phyloP scores from a whole-genome alignment of 352 stramenopile species.

The Globisporangium orthogonon region DNA sequence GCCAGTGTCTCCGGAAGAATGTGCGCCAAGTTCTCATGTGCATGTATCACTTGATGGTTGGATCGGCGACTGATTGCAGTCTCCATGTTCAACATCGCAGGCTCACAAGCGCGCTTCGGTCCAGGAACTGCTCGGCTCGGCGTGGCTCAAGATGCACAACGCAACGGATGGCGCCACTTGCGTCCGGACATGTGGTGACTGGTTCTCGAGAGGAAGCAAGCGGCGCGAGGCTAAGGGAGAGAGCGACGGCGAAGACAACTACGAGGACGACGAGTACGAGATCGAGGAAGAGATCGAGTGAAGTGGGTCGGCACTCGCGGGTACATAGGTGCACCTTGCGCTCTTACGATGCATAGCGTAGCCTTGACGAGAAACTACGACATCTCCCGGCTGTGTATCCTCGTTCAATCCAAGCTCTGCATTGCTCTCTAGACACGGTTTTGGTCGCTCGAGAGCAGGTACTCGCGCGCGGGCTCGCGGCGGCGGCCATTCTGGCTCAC shows the following conservation, averaged over 20 bases:
- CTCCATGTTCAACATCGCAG: constrained; percentile 12
- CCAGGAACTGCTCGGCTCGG: constrained; percentile 37
- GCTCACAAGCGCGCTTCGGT: constrained; percentile 50
- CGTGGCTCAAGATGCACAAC: constrained; percentile 52
- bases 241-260: constrained; percentile 9
- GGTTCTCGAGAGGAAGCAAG: constrained; percentile 16
- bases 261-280: constrained; percentile 46
- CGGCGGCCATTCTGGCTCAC: constrained; percentile 3
- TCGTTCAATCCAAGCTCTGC: background rate
- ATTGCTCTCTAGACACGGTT: constrained; percentile 1
- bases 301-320: constrained; percentile 2
- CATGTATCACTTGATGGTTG: too few relatives aligned
- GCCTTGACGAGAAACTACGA: too few relatives aligned
- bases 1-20: constrained; percentile 57
- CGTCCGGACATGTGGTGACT: constrained; percentile 22
- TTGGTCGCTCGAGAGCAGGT: constrained; percentile 32
- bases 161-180: constrained; percentile 29
- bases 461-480: constrained; percentile 48
- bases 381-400: too few relatives aligned
- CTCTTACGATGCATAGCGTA: too few relatives aligned
- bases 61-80: too few relatives aligned
- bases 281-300: constrained; percentile 39
- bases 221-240: background rate
- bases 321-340: too few relatives aligned
- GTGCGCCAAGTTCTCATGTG: constrained; percentile 16